Conservation (phyloP, 768 basidiomycete genomes). For the Kwoniella europaea region DNA sequence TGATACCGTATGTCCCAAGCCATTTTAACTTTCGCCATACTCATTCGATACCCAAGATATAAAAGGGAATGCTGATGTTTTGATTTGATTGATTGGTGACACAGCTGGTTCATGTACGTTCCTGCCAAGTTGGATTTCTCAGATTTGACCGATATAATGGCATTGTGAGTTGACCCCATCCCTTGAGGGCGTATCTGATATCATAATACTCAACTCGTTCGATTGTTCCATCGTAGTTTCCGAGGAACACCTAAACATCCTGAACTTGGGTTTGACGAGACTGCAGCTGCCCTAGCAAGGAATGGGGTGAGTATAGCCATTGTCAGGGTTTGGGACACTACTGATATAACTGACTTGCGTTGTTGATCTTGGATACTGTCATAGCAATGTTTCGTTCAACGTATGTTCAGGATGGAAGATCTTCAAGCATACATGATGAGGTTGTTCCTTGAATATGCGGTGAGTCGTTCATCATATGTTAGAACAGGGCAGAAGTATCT, state of each 20-base stretch:
- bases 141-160: slow-evolving; percentile 57
- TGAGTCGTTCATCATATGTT: slow-evolving; percentile 21
- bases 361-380: neutral
- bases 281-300: slow-evolving; percentile 57
- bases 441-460: slow-evolving; percentile 58
- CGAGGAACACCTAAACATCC: slow-evolving; percentile 55
- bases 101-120: slow-evolving; percentile 58
- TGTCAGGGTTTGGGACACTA: no score
- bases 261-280: slow-evolving; percentile 58
- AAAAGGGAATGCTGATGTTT: neutral
- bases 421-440: slow-evolving; percentile 59
- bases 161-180: slow-evolving; percentile 52
- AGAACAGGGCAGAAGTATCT: neutral
- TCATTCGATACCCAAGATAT: no score
- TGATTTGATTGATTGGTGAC: neutral
- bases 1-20: slow-evolving; percentile 49
- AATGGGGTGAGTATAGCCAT: slow-evolving; percentile 52
- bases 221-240: slow-evolving; percentile 39
- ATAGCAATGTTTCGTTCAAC: slow-evolving; percentile 52
- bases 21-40: no score
- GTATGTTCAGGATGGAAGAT: slow-evolving; percentile 58
- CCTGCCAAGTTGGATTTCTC: slow-evolving; percentile 57
- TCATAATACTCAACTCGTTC: neutral
- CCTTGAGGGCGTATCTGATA: no score
- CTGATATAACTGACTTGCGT: no score